Evolutionary conservation across 495 filamentous ascomycete genomes (phyloP).

Genomic region (Echria macrotheca): DNA sequence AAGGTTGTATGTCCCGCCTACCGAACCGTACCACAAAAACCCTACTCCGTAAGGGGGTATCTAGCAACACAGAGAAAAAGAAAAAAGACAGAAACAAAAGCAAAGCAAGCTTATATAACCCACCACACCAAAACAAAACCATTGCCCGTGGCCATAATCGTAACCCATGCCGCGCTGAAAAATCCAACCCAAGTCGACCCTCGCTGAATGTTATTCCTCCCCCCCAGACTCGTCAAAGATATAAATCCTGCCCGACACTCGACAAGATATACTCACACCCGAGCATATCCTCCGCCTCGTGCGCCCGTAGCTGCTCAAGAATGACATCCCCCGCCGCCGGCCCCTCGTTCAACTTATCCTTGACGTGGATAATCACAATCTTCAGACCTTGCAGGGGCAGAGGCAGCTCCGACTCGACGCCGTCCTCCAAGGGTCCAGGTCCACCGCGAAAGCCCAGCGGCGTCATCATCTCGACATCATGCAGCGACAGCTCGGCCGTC

Average conservation of each 20-base stretch:
- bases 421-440: neutral
- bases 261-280: constrained; percentile 78
- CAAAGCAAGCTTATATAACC: neutral
- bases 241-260: constrained; percentile 43
- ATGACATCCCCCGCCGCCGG: constrained; percentile 59
- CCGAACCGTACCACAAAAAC: no score
- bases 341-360: constrained; percentile 65
- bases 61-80: neutral
- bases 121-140: neutral
- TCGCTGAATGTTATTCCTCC: no score
- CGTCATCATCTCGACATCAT: constrained; percentile 24
- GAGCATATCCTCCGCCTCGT: constrained; percentile 55
- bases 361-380: constrained; percentile 76
- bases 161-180: no score
- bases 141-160: no score
- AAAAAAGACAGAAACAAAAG: neutral
- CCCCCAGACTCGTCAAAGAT: no score
- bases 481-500: constrained; percentile 32
- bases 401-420: neutral
- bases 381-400: constrained; percentile 43
- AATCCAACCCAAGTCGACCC: no score
- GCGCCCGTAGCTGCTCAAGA: constrained; percentile 55
- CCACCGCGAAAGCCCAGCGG: neutral
- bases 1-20: no score
- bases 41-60: no score